Base-by-base conservation (phyloP, 371 early-diverging fungal genomes). In the Dentiscutata heterogama region DNA sequence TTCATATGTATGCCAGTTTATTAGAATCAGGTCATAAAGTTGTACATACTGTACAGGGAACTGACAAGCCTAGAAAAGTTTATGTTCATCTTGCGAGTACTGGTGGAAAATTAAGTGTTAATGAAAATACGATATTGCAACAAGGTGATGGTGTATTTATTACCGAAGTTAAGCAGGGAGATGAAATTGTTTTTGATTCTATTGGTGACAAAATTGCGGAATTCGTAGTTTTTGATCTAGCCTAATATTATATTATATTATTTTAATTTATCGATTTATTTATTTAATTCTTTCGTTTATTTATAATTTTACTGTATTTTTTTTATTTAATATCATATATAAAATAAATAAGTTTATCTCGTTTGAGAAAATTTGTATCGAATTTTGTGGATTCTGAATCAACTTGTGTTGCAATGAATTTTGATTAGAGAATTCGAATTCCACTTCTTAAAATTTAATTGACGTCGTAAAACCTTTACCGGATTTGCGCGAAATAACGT, bases 81-180 rank as follows among this genome's bases (percentile, higher is more conserved):
- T 73, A 73, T 56, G 18, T 73, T 50, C 74, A 73, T 73, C 20
- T 73, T 25, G 50, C 29, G 13, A 29, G 35, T 54, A 53, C 27
- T 10, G 74, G 35, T 13, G 51, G 54, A 22, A 8, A 54, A 73
- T 25, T 53, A 7, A 73, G 50, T 51, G 18, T 73, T 73, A 54
- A 51, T 53, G 82, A 31, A 29, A 35, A 42, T 16, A 54, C 18
- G 5, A 22, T 29, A 54, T 72, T 83, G 31, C 46, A 80, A 31
- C 35, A 25, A 7, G 83, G 83, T 25, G 83, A 83, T 80, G 83
- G 83, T 8, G 83, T 53, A 14, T 83, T 83, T 60, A 35, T 83
- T 20, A 83, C 68, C n/a, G 80, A 83, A 31, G 67, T 79, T 27
- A 29, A 60, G 10, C 6, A 29, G 11, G 80, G 83, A 7, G 83